Base-by-base conservation (phyloP, 2,329 filamentous ascomycete genomes). In the Aspergillus versicolor region DNA sequence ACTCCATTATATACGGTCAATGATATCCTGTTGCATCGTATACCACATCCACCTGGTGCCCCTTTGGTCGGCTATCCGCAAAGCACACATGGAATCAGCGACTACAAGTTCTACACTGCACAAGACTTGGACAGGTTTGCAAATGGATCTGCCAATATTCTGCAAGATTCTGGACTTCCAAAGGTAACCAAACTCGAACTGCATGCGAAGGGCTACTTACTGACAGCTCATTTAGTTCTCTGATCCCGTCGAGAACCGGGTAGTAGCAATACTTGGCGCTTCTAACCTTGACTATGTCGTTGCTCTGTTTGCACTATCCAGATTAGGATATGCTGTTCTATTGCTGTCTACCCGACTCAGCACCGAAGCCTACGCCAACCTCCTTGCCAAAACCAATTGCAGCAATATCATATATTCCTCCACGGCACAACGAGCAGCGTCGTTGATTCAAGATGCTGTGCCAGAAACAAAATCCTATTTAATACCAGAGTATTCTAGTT, bases 201-300 rank as follows among this genome's bases (percentile, higher is more conserved):
- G 12, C 6, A 17, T 22, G 3, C n/a, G 11, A 4, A 9, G 3
- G 12, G 38, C 17, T 17, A n/a, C 27, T 19, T 37, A 17, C 48
- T 41, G 11, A 32, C 19, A 4, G 5, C 7, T 30, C 3, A 7
- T 8, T 32, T 37, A 57, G 55, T 57, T 53, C 40, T 34, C 44
- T 3, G 43, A 54, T 15, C 19, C 55, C 21, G 46, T 32, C 11
- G 43, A 44, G 17, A 57, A 53, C 38, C 49, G 55, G n/a, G 77
- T 80, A 0, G 75, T 85, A 21, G 82, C 77, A 1, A 66, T 86
- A n/a, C 72, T 86, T 0, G 81, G 79, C 3, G 73, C 77, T 2
- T 84, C 82, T 1, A 81, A 81, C 60, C 71, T 86, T 12, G 81
- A 84, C 56, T 83, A 83, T 54, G 72, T 84, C 42, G 70, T 86